These are phyloP conservation scores for Uncinocarpus reesii DNA, from an alignment of 2,329 filamentous ascomycete species.

Conservation along the genomic window DNA sequence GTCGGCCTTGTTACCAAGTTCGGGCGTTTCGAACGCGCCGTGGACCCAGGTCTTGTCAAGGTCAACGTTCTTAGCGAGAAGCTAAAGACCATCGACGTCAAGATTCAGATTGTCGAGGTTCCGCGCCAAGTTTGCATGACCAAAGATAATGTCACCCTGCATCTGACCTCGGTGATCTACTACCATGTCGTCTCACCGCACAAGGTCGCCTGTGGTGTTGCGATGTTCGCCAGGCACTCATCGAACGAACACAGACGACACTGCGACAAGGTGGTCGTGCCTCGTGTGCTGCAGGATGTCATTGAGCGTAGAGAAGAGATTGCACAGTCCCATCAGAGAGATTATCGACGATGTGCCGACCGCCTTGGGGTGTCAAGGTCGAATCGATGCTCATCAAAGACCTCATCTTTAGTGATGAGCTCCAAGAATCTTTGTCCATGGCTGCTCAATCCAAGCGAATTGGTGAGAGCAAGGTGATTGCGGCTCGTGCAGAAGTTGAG, in stretches of 20 bases:
- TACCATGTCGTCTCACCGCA: slow-evolving; percentile 94
- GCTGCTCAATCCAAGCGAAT: slow-evolving; percentile 97
- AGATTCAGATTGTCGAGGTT: slow-evolving; percentile 96
- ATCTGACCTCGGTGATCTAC: slow-evolving; percentile 95
- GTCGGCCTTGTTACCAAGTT: slow-evolving; percentile 95
- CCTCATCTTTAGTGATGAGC: slow-evolving; percentile 89
- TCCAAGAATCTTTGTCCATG: slow-evolving; percentile 96
- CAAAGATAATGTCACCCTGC: slow-evolving; percentile 94
- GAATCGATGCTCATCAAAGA: slow-evolving; percentile 99
- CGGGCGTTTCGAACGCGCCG: slow-evolving; percentile 82
- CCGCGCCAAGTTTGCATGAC: slow-evolving; percentile 98
- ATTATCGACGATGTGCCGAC: slow-evolving; percentile 93
- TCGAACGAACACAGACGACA: slow-evolving; percentile 96
- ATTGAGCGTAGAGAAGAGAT: slow-evolving; percentile 98
- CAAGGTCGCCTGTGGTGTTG: slow-evolving; percentile 93
- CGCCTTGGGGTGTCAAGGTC: slow-evolving; percentile 89
- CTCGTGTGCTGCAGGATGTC: slow-evolving; percentile 90
- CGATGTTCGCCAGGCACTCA: slow-evolving; percentile 86
- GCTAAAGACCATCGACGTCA: slow-evolving; percentile 89
- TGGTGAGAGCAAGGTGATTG: slow-evolving; percentile 96
- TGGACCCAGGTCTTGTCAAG: slow-evolving; percentile 93
- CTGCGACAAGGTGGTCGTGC: slow-evolving; percentile 92
- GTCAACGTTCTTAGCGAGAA: slow-evolving; percentile 91
- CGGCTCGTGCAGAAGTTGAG: slow-evolving; percentile 92
- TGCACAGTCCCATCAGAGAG: slow-evolving; percentile 83